phyloP scores from a whole-genome alignment of 2,329 filamentous ascomycete species.

The Pyrenophora graminea region DNA sequence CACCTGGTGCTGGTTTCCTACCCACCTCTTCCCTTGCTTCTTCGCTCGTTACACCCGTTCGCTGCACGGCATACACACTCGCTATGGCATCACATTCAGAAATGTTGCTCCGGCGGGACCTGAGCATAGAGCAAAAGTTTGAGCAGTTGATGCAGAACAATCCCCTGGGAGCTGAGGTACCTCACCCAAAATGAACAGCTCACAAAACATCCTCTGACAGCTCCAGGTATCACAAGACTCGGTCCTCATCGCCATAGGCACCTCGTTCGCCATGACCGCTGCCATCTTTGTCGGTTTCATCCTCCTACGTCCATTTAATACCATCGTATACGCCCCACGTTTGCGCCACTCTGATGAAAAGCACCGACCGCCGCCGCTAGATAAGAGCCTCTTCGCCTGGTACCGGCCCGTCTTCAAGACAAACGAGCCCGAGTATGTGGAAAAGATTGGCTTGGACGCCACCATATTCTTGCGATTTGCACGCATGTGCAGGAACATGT shows the following conservation, averaged over 20 bases:
- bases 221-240: slow-evolving; percentile 62
- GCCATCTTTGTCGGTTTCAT: slow-evolving; percentile 82
- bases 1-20: background rate
- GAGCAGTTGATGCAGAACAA: slow-evolving; percentile 36
- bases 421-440: slow-evolving; percentile 74
- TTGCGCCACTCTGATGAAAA: slow-evolving; percentile 89
- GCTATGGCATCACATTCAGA: slow-evolving; percentile 28
- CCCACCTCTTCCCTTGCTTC: background rate
- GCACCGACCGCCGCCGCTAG: slow-evolving; percentile 84
- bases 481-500: slow-evolving; percentile 91
- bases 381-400: slow-evolving; percentile 89
- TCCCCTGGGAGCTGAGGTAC: slow-evolving; percentile 33
- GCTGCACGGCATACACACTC: slow-evolving; percentile 14
- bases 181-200: background rate
- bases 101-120: slow-evolving; percentile 32
- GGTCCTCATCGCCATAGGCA: slow-evolving; percentile 77
- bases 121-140: slow-evolving; percentile 38
- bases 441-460: slow-evolving; percentile 88
- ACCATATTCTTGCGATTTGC: slow-evolving; percentile 86
- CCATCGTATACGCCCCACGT: slow-evolving; percentile 90
- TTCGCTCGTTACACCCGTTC: slow-evolving; percentile 10
- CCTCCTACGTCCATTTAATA: slow-evolving; percentile 86
- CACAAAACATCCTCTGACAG: slow-evolving; percentile 15
- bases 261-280: slow-evolving; percentile 75
- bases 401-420: slow-evolving; percentile 75